Evolutionary conservation across 2,329 filamentous ascomycete species (phyloP).

Genomic region (Calonectria pteridis): DNA sequence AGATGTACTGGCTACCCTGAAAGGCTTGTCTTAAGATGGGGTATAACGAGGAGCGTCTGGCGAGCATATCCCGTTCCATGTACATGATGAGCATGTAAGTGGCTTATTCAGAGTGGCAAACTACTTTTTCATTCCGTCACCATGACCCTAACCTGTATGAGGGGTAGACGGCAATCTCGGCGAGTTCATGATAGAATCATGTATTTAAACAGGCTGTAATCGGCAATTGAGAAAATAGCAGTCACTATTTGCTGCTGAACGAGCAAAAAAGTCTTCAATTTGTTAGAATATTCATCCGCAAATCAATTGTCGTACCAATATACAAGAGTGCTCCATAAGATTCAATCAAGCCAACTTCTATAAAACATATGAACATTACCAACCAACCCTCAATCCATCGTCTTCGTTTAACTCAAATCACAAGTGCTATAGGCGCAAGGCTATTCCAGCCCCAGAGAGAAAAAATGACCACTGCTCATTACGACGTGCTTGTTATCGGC

Average conservation of each 20-base stretch:
- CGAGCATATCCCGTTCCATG: not conserved
- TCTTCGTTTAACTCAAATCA: not conserved
- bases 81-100: constrained; percentile 22
- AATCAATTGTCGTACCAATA: not conserved
- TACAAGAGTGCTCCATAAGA: not conserved
- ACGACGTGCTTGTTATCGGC: constrained; percentile 59
- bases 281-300: not conserved
- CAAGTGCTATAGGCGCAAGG: not conserved
- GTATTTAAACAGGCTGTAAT: not conserved
- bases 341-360: not conserved
- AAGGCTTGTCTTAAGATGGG: constrained; percentile 30
- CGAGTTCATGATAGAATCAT: not conserved
- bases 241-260: not conserved
- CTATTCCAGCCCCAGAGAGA: not conserved
- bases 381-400: not conserved
- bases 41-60: not conserved
- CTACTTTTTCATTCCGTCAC: constrained; percentile 36
- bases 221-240: not conserved
- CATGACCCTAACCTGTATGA: constrained; percentile 25
- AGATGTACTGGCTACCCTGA: constrained; percentile 56
- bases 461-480: constrained; percentile 39
- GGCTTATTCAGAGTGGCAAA: constrained; percentile 34
- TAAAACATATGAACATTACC: not conserved
- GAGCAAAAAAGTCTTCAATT: not conserved
- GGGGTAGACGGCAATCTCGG: constrained; percentile 34